Conservation (phyloP, 129 eudicot species). For the Helichrysum umbraculigerum region DNA sequence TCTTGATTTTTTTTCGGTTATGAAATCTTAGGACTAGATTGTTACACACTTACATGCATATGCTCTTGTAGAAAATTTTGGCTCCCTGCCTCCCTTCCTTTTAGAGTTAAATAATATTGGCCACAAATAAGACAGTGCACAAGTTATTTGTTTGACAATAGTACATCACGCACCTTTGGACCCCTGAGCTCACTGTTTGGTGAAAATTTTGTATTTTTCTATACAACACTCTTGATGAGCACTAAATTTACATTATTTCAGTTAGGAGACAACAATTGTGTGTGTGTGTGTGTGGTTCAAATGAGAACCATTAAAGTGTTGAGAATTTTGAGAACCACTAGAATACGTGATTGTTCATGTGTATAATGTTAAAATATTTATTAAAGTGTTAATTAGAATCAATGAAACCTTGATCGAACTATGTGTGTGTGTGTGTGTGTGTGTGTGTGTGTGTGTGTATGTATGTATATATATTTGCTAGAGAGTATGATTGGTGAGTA, state of each 20-base stretch:
- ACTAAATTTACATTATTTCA: background rate
- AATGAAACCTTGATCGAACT: no score
- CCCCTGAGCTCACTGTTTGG: background rate
- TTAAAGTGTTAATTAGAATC: no score
- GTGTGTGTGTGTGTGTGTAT: no score
- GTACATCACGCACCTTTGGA: background rate
- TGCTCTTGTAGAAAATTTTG: background rate
- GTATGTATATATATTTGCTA: no score
- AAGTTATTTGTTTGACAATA: background rate
- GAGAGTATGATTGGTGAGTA: background rate
- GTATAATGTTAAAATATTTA: no score
- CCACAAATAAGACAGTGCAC: background rate
- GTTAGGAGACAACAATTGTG: background rate
- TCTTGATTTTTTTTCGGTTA: background rate
- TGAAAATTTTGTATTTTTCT: background rate
- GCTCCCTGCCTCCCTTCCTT: background rate
- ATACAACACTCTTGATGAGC: background rate
- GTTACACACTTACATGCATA: slow-evolving; percentile 11
- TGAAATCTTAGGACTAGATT: background rate
- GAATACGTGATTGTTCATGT: no score
- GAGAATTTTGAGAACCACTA: no score
- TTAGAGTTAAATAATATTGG: background rate
- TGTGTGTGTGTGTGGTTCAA: no score
- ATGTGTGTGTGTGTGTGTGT: no score
- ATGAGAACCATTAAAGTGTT: no score